phyloP scores from a whole-genome alignment of 2,329 filamentous ascomycete species.

The Alternaria sp. region DNA sequence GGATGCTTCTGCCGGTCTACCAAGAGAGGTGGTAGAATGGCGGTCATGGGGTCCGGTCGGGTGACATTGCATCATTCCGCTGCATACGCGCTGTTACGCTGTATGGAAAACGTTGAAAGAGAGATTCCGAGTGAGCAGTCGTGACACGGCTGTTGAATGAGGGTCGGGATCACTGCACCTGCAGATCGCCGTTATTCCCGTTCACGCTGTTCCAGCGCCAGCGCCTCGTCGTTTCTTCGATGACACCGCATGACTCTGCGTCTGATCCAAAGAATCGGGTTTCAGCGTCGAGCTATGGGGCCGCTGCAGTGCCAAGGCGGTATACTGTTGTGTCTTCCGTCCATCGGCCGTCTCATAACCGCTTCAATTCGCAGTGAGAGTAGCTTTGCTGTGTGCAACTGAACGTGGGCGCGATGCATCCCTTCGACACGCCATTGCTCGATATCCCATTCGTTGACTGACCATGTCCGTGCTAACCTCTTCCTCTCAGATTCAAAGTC shows the following conservation, averaged over 20 bases:
- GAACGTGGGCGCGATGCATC: background rate
- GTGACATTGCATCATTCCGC: background rate
- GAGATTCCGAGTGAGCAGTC: background rate
- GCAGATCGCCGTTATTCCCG: slow-evolving; percentile 21
- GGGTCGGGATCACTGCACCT: slow-evolving; percentile 7
- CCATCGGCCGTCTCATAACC: background rate
- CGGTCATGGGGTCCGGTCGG: background rate
- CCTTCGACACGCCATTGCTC: background rate
- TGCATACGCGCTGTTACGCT: background rate
- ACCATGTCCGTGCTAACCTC: slow-evolving; percentile 1
- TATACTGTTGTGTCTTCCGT: background rate
- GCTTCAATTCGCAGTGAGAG: background rate
- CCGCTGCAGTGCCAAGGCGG: background rate
- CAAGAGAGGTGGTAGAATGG: background rate
- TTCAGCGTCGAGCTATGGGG: background rate
- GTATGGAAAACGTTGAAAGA: background rate
- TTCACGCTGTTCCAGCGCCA: background rate
- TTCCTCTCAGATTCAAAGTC: slow-evolving; percentile 71
- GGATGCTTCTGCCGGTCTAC: background rate
- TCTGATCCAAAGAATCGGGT: background rate
- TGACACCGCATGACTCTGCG: background rate
- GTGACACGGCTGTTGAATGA: slow-evolving; percentile 16
- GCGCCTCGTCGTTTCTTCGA: slow-evolving; percentile 21
- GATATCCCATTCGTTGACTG: background rate
- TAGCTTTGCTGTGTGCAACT: background rate